Evolutionary conservation across 208 protist genomes (phyloP).

Genomic region (Trypanosoma mega): DNA sequence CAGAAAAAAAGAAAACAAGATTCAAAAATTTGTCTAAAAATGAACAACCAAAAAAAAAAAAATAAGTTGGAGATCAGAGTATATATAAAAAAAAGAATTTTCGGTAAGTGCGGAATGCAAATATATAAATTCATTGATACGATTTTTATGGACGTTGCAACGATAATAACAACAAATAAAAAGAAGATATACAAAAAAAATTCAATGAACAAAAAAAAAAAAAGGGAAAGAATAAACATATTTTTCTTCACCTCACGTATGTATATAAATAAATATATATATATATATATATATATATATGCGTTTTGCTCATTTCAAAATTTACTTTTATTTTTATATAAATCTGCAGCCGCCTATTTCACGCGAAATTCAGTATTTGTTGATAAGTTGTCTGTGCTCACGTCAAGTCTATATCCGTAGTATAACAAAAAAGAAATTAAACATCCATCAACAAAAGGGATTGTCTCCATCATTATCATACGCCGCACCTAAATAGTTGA

Average conservation of each 20-base stretch:
- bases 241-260: conserved; percentile 7
- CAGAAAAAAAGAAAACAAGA: neutral
- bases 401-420: too few relatives aligned
- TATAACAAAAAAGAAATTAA: too few relatives aligned
- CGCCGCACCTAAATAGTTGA: too few relatives aligned
- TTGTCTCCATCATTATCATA: too few relatives aligned
- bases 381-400: too few relatives aligned
- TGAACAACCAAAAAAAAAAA: conserved; percentile 15
- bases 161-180: conserved; percentile 12
- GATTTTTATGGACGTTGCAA: too few relatives aligned
- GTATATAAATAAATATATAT: neutral
- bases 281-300: conserved; percentile 9
- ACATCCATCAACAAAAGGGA: too few relatives aligned
- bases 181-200: conserved; percentile 12
- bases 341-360: too few relatives aligned
- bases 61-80: conserved; percentile 12
- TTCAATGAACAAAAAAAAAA: conserved; percentile 7
- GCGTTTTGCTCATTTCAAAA: conserved; percentile 8
- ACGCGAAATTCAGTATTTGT: too few relatives aligned
- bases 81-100: conserved; percentile 1
- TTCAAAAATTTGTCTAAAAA: neutral
- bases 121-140: conserved; percentile 4
- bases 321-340: too few relatives aligned
- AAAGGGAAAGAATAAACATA: conserved; percentile 16
- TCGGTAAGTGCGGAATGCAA: conserved; percentile 4